These are phyloP conservation scores for Dipodascopsis uninucleata DNA, from an alignment of 805 yeast genomes.

Conservation along the genomic window DNA sequence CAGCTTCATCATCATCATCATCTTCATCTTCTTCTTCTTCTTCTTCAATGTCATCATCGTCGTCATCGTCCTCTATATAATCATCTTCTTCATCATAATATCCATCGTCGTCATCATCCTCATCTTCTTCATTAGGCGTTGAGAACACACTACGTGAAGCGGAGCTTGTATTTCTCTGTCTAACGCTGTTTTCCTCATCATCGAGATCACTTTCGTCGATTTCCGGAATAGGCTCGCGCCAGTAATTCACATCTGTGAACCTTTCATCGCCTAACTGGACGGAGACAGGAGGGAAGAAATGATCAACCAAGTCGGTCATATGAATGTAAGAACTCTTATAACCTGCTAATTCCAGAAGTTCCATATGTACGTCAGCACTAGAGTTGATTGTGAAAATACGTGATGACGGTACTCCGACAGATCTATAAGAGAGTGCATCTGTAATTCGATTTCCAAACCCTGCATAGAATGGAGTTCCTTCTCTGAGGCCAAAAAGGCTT, in stretches of 20 bases:
- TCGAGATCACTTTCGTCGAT: conserved; percentile 36
- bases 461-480: conserved; percentile 66
- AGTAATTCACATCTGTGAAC: conserved; percentile 82
- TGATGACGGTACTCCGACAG: conserved; percentile 90
- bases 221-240: conserved; percentile 79
- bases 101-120: conserved; percentile 35
- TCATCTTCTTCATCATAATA: conserved; percentile 33
- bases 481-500: conserved; percentile 53
- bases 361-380: conserved; percentile 97
- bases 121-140: conserved; percentile 13
- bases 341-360: conserved; percentile 88
- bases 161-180: not conserved
- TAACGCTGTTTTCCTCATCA: conserved; percentile 18
- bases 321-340: conserved; percentile 81
- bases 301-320: conserved; percentile 92
- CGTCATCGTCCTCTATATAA: conserved; percentile 23
- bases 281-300: conserved; percentile 85
- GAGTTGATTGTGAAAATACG: conserved; percentile 94
- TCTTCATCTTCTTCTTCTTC: conserved; percentile 13
- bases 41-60: conserved; percentile 31
- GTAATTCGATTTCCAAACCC: conserved; percentile 97
- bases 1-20: conserved; percentile 36
- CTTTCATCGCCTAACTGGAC: conserved; percentile 46
- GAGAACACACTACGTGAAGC: not conserved
- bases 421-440: conserved; percentile 90